Percentiles rank a stretch among this genome's conserved stretches.
Evolutionary conservation across 1,284 basidiomycete genomes (phyloP).

Genomic region (Trichosporon sp.): DNA sequence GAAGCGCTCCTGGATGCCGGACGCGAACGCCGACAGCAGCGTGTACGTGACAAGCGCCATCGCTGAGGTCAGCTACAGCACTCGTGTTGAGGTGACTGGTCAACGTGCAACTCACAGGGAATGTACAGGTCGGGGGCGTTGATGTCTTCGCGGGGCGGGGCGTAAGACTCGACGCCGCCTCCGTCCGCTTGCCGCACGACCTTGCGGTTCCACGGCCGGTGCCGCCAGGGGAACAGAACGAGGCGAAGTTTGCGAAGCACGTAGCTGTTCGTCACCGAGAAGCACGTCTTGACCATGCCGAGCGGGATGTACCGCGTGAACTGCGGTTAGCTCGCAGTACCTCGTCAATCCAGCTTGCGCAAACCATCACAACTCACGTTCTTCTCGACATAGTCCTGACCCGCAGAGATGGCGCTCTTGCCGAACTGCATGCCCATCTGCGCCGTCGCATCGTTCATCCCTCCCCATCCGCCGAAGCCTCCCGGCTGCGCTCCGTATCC

Average conservation of each 20-base stretch:
- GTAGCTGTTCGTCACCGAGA: constrained; percentile 96
- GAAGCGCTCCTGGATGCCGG: constrained; percentile 80
- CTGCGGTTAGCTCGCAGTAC: constrained; percentile 56
- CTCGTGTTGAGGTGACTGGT: no score
- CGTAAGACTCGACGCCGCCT: constrained; percentile 72
- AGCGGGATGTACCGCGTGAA: constrained; percentile 75
- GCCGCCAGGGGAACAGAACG: constrained; percentile 94
- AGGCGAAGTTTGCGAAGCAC: constrained; percentile 87
- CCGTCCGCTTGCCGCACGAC: constrained; percentile 58
- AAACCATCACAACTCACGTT: constrained; percentile 65
- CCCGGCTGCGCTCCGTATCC: constrained; percentile 25
- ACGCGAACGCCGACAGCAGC: constrained; percentile 79
- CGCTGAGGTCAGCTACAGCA: constrained; percentile 59
- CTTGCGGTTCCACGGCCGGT: constrained; percentile 77
- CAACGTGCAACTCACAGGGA: constrained; percentile 66
- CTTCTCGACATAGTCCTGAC: constrained; percentile 93
- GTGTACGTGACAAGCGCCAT: constrained; percentile 98
- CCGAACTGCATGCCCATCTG: constrained; percentile 97
- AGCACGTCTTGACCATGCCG: constrained; percentile 83
- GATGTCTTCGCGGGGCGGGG: constrained; percentile 87
- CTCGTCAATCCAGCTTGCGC: no score
- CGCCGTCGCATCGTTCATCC: constrained; percentile 86
- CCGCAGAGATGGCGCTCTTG: constrained; percentile 84
- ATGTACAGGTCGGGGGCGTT: constrained; percentile 98
- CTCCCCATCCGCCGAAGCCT: constrained; percentile 43